Conservation (phyloP, 2,329 filamentous ascomycete genomes). For the Phoma sp. region DNA sequence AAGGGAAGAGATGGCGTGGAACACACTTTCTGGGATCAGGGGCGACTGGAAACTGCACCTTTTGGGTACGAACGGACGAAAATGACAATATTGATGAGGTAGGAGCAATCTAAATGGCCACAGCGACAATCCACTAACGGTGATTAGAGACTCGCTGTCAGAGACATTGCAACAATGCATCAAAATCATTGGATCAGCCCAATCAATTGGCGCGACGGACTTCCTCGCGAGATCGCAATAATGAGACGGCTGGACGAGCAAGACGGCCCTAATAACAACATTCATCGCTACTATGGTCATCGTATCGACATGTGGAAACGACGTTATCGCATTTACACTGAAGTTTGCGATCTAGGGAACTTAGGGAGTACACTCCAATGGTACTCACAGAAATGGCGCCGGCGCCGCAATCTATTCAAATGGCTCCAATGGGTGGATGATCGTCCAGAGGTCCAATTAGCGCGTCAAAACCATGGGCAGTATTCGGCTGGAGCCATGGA, state of each 20-base stretch:
- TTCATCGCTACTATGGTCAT: slow-evolving; percentile 12
- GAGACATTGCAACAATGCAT: background rate
- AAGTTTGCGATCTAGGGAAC: slow-evolving; percentile 6
- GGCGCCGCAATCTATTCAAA: too few relatives aligned
- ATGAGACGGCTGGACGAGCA: slow-evolving; percentile 2
- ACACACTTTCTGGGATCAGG: slow-evolving; percentile 1
- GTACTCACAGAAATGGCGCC: slow-evolving; percentile 1
- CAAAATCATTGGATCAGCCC: slow-evolving; percentile 10
- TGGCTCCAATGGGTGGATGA: too few relatives aligned
- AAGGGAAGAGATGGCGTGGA: background rate
- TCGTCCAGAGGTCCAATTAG: too few relatives aligned
- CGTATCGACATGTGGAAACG: slow-evolving; percentile 1
- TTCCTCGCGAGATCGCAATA: slow-evolving; percentile 17
- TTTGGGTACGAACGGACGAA: background rate
- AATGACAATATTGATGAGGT: background rate
- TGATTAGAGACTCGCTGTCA: background rate
- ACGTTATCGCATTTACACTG: slow-evolving; percentile 13
- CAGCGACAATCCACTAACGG: too few relatives aligned
- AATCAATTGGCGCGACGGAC: slow-evolving; percentile 12
- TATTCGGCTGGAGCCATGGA: too few relatives aligned
- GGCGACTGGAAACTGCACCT: background rate
- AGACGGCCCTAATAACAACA: background rate
- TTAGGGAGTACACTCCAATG: background rate
- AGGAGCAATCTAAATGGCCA: background rate
- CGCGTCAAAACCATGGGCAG: too few relatives aligned